Evolutionary conservation across 73 alveolate genomes (phyloP).

Genomic region (Blepharisma japonicum): DNA sequence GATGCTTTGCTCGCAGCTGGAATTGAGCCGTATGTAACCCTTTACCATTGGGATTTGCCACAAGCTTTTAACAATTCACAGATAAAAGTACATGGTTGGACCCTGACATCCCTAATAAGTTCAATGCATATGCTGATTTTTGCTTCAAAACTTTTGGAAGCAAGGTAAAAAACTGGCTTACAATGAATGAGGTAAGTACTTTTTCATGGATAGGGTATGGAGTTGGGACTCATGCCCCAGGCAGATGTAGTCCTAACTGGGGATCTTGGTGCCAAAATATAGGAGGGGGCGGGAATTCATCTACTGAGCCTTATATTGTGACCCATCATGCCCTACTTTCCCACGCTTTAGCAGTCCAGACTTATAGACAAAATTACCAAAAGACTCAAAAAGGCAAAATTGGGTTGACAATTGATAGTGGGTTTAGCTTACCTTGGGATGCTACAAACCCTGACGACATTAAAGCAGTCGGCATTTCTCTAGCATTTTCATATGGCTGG

Average conservation of each 20-base stretch:
- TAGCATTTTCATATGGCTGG: conserved; percentile 36
- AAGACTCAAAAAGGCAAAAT: conserved; percentile 37
- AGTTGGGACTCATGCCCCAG: conserved; percentile 46
- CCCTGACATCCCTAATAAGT: conserved; percentile 35
- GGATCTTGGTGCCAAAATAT: conserved; percentile 33
- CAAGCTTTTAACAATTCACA: conserved; percentile 15
- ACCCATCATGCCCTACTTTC: conserved; percentile 39
- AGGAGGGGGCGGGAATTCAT: conserved; percentile 54
- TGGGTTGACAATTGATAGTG: conserved; percentile 42
- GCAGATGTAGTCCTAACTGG: conserved; percentile 45
- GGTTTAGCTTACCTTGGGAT: conserved; percentile 37
- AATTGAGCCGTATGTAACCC: conserved; percentile 55
- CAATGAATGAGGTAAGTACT: conserved; percentile 46
- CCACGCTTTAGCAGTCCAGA: conserved; percentile 47
- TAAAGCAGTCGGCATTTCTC: conserved; percentile 32
- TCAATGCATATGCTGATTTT: conserved; percentile 47
- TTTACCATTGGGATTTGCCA: conserved; percentile 55
- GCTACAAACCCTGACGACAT: conserved; percentile 42
- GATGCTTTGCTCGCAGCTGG: conserved; percentile 33
- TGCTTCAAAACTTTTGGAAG: conserved; percentile 45
- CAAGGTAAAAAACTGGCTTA: conserved; percentile 44
- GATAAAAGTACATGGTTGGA: conserved; percentile 14
- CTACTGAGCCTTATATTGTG: conserved; percentile 51
- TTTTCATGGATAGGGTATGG: conserved; percentile 55
- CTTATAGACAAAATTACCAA: conserved; percentile 49